These are phyloP conservation scores for Candida oleophila DNA, from an alignment of 805 yeast species.

Conservation along the genomic window DNA sequence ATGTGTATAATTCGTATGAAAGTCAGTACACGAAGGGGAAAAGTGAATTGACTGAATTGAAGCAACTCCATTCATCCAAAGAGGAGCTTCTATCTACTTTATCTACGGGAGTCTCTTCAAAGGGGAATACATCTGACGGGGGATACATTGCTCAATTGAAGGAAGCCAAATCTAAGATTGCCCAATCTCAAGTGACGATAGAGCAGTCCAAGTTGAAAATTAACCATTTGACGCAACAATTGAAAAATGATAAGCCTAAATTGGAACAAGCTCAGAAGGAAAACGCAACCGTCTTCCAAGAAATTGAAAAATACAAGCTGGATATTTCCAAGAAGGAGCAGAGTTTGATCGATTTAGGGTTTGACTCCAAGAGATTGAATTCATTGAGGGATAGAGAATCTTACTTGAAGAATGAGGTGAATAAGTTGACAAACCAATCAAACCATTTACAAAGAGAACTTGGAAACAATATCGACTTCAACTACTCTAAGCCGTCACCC, in stretches of 20 bases:
- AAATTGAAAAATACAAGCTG: constrained; percentile 42
- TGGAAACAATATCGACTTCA: constrained; percentile 68
- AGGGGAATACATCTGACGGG: constrained; percentile 62
- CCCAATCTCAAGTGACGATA: constrained; percentile 52
- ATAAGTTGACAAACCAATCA: constrained; percentile 44
- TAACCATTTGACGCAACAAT: constrained; percentile 54
- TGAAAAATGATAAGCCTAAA: constrained; percentile 47
- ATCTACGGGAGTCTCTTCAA: constrained; percentile 86
- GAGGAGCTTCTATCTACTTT: constrained; percentile 80
- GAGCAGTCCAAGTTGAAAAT: constrained; percentile 62
- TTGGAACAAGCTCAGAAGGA: constrained; percentile 54
- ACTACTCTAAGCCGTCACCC: constrained; percentile 62
- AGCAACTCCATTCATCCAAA: constrained; percentile 51
- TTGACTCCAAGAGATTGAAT: constrained; percentile 45
- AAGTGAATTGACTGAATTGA: constrained; percentile 41
- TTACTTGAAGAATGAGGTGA: constrained; percentile 42
- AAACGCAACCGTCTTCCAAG: constrained; percentile 37
- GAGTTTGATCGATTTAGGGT: constrained; percentile 53
- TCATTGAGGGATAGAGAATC: constrained; percentile 48
- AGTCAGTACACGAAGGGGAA: constrained; percentile 45
- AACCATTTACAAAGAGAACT: constrained; percentile 61
- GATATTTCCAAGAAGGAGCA: constrained; percentile 38
- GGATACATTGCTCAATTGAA: constrained; percentile 76
- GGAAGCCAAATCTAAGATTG: constrained; percentile 55
- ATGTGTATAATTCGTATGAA: constrained; percentile 42